A percentile compares a stretch with the other conserved stretches of the same genome.
Conservation (phyloP, 768 basidiomycete species). For the Hemileccinum impolitum region DNA sequence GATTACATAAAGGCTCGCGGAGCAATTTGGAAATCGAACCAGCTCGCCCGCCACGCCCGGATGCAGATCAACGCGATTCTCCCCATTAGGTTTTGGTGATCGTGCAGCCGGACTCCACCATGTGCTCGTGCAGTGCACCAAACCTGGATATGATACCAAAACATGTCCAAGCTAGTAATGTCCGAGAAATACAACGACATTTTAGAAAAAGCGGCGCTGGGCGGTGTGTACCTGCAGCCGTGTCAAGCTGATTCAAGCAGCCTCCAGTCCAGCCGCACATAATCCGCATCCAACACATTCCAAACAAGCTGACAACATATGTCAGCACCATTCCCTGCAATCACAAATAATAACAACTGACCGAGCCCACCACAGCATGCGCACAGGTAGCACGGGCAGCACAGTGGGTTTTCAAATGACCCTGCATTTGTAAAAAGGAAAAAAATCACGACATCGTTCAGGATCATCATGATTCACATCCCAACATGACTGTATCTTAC, state of each 20-base stretch:
- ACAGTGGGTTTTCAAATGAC: constrained; percentile 58
- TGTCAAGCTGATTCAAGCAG: constrained; percentile 3
- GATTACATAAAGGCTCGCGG: constrained; percentile 1
- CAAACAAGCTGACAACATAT: constrained; percentile 47
- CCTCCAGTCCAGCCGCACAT: constrained; percentile 49
- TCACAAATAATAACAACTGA: constrained; percentile 24
- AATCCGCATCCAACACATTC: constrained; percentile 70
- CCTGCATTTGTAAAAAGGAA: constrained; percentile 28
- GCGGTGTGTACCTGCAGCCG: background rate
- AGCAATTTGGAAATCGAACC: constrained; percentile 12
- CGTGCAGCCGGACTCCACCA: background rate
- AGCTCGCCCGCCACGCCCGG: constrained; percentile 6
- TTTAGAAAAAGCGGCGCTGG: background rate
- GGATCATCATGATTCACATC: background rate
- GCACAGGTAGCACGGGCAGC: constrained; percentile 70
- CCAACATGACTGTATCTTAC: constrained; percentile 25
- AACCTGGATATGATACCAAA: background rate
- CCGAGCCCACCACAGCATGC: constrained; percentile 70
- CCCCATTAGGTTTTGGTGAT: too few relatives aligned
- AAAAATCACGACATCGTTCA: background rate
- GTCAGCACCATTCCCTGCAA: constrained; percentile 3
- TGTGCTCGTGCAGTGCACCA: background rate
- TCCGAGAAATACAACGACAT: background rate
- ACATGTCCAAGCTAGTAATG: background rate
- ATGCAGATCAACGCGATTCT: too few relatives aligned